Evolutionary conservation across 306 rosid species (phyloP), one percentile per base, ranked within the genome.

Genomic region (Ziziphus jujuba): DNA sequence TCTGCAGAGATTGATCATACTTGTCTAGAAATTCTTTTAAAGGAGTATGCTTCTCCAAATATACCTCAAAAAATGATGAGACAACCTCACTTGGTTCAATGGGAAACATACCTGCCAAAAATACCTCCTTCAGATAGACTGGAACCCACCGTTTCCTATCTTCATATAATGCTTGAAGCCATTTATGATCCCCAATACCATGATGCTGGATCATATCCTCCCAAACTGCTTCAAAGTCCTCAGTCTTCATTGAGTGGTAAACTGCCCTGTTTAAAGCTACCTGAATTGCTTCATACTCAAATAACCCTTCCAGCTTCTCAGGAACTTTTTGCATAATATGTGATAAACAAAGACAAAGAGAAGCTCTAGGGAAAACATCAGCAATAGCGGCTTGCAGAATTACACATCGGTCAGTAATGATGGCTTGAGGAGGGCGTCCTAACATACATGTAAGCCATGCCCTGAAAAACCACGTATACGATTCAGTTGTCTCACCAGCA

Each of bases 281-380:
- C 58, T 75, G 24, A 53, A 84, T 81, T 22, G 73, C 85, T 66
- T 82, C 88, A 59, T 70, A 79, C 58, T 81, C 86, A 7, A 47
- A 52, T 25, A 74, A 66, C 7, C 72, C 79, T 64, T 87, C 84
- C 66, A 87, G 76, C 61, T 75, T 79, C 70, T 84, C 84, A 12
- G 90, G 83, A 72, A 82, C 36, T 31, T 75, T 79, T 40, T 70
- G 80, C 84, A 87, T 82, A 57, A 89, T 75, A 61, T 70, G 66
- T 14, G 79, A 79, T 28, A 79, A 59, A 75, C 77, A 84, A 49
- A 87, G 73, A 62, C 86, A 89, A 63, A 79, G 92, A 56, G 84
- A 80, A 70, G 90, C 84, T 81, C 92, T 80, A 12, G 92, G 92
- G 63, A 89, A 84, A 69, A 89, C 96, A 51, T 89, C 89, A 38